Evolutionary conservation across 2,329 filamentous ascomycete genomes (phyloP), one percentile per base, ranked within the genome.

Genomic region (Fusarium sp.): DNA sequence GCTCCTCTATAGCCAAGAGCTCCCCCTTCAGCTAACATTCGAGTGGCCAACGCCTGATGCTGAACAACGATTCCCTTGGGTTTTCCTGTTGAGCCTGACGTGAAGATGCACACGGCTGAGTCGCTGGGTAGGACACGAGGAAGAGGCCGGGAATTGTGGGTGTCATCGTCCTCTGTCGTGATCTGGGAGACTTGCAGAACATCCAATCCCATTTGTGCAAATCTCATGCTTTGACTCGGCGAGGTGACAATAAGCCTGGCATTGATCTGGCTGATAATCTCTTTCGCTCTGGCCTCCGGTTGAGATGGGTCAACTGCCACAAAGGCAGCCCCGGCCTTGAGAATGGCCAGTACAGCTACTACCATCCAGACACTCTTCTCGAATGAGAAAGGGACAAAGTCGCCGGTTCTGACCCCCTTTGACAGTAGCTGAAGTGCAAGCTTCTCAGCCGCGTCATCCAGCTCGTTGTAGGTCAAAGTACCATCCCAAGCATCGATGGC

Each of bases 281-380:
- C 49, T 21, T 52, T 28, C 13, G 49, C 49, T 25, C 49, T 37
- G 7, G 34, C 34, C 23, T 52, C 18, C 14, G 34, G 49, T 19
- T 52, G 49, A 19, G 49, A 52, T 28, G 49, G 49, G 8, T 41
- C 49, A 41, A 52, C 34, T 16, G 34, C 34, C 34, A 52, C 49
- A 41, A 52, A 52, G 18, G 49, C 49, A 19, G 49, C 49, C 14
- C 49, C 49, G 12, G 49, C 49, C 23, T 52, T 52, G 23, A 52
- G 31, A 21, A 52, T 41, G 34, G 49, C 21, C 21, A 52, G 23
- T 28, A 52, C 19, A 28, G 49, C 31, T 28, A 52, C 34, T 28
- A 41, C 34, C 49, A 52, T 39, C 49, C 34, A 52, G 49, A 28
- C 49, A 39, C 31, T 52, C 13, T 52, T 52, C 23, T 52, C 49